Evolutionary conservation across 306 rosid species (phyloP), one percentile per base, ranked within the genome.

Genomic region (Casuarina glauca): DNA sequence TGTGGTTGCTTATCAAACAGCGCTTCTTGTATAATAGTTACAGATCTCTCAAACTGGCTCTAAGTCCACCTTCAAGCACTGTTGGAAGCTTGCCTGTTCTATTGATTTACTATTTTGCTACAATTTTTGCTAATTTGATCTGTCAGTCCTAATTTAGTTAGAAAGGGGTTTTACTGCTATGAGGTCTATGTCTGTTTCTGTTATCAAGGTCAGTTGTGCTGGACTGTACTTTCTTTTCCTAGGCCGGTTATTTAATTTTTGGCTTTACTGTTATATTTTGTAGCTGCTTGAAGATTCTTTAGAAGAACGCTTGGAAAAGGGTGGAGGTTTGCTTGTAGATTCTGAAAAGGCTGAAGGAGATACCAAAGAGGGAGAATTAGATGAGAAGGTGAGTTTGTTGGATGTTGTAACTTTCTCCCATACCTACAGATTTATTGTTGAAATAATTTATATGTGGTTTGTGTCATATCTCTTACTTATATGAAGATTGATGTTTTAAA

Each of bases 241-340:
- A 41, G 35, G 74, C 12, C 15, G 44, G 50, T 42, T 73, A 39
- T 54, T 74, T 69, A 53, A 77, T 26, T 36, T 77, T 79, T 8
- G 41, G 42, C 49, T 67, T 57, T 71, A 50, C 42, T 58, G 41
- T 35, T 74, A 38, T 70, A 36, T 64, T 77, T 79, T 13, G 13
- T 79, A 93, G 99, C 83, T 93, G 88, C 98, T 96, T 50, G 96
- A 96, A 88, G 98, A 93, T 82, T 90, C 97, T 66, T 81, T 96
- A 9, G 96, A 96, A 82, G 98, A 93, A 64, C 86, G 97, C 82
- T 80, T 85, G 84, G 99, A 93, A 81, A 96, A 93, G 89, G 82
- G 89, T 3, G 96, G 88, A 71, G 85, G 81, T 73, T 86, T 91
- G 82, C 81, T 88, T 85, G 89, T 92, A 44, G 98, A 96, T 87